phyloP scores from a whole-genome alignment of 176 grass and related monocot species.

The Aegilops bicornis region DNA sequence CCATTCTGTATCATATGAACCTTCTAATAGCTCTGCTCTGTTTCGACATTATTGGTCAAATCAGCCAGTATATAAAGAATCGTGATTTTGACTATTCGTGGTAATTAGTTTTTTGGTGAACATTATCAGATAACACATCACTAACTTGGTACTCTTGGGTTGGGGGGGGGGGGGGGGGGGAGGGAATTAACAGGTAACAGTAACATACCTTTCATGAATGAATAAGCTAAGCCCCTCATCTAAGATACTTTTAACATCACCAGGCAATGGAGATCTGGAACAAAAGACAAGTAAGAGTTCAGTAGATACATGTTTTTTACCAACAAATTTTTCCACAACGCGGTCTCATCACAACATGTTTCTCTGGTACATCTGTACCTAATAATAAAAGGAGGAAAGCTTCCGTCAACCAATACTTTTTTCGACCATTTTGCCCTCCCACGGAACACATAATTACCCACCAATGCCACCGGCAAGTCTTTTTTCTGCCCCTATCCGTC shows the following conservation, averaged over 20 bases:
- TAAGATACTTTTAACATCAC: conserved; percentile 61
- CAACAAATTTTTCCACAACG: background rate
- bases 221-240: conserved; percentile 74
- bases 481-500: too few species aligned
- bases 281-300: conserved; percentile 3
- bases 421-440: too few species aligned
- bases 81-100: background rate
- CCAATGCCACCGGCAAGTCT: too few species aligned
- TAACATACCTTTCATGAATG: conserved; percentile 72
- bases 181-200: background rate
- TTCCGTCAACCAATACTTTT: too few species aligned
- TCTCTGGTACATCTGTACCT: background rate
- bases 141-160: background rate
- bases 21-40: conserved; percentile 77
- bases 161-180: too few species aligned
- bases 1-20: conserved; percentile 82
- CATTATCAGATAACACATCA: conserved; percentile 3
- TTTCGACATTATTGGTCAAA: conserved; percentile 38
- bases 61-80: conserved; percentile 16
- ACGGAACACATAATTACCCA: too few species aligned
- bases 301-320: background rate
- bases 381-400: too few species aligned
- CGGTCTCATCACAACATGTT: background rate
- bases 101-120: background rate
- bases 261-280: conserved; percentile 68